These are phyloP conservation scores for Populus pruinosa DNA, from an alignment of 345 rosid species.

Conservation along the genomic window DNA sequence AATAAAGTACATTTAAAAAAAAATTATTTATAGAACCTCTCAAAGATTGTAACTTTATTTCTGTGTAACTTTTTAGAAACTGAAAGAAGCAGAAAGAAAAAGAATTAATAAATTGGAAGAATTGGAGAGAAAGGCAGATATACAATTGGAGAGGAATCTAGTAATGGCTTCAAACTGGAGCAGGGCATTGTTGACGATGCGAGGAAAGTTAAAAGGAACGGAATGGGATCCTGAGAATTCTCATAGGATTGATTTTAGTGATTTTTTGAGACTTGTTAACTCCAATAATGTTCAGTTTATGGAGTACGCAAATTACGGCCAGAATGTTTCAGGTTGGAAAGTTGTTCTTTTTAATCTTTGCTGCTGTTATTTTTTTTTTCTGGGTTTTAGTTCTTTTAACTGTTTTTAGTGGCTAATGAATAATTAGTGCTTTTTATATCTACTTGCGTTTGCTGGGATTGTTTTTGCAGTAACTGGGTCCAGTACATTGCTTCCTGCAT, in stretches of 20 bases:
- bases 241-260: conserved; percentile 72
- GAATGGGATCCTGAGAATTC: conserved; percentile 89
- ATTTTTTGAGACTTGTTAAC: conserved; percentile 67
- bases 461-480: no score
- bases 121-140: conserved; percentile 63
- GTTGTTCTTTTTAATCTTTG: conserved; percentile 1
- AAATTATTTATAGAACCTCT: no score
- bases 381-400: no score
- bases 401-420: no score
- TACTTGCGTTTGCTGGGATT: no score
- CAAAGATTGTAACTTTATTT: neutral
- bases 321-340: conserved; percentile 67
- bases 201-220: conserved; percentile 79
- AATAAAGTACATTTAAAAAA: no score
- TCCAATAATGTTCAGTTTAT: conserved; percentile 80
- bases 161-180: conserved; percentile 92
- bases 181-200: conserved; percentile 59
- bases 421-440: no score
- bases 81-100: conserved; percentile 63
- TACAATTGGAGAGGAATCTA: conserved; percentile 88
- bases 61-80: conserved; percentile 34
- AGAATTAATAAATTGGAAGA: conserved; percentile 68
- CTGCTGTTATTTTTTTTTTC: neutral
- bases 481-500: no score
- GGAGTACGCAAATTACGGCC: conserved; percentile 88